These are phyloP conservation scores for Fraxinus quadrangulata DNA, from an alignment of 257 asterid genomes.

Conservation along the genomic window DNA sequence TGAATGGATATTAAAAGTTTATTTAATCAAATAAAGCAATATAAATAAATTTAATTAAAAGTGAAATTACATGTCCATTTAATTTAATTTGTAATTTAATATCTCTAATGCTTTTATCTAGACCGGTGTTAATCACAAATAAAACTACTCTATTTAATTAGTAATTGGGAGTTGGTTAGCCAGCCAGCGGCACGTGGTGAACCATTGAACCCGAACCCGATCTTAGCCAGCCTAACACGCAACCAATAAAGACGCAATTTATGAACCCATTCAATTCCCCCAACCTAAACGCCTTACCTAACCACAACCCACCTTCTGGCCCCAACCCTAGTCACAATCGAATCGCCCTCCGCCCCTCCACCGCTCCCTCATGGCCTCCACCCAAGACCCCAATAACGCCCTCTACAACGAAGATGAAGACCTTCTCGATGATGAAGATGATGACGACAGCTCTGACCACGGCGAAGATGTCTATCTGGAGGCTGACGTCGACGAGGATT, in stretches of 20 bases:
- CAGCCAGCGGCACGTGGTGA: slow-evolving; percentile 26
- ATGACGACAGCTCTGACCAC: slow-evolving; percentile 42
- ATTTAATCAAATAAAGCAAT: too few species aligned
- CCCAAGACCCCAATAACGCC: slow-evolving; percentile 26
- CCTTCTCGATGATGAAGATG: slow-evolving; percentile 51
- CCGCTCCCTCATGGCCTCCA: slow-evolving; percentile 30
- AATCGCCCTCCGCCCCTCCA: not conserved
- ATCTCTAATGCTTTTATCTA: too few species aligned
- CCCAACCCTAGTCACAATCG: not conserved
- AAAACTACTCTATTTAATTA: too few species aligned
- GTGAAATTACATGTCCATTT: too few species aligned
- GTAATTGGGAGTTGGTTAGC: not conserved
- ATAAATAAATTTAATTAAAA: too few species aligned
- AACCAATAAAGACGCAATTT: slow-evolving; percentile 13
- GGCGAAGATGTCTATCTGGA: slow-evolving; percentile 47
- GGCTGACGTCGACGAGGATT: slow-evolving; percentile 55
- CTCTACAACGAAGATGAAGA: slow-evolving; percentile 52
- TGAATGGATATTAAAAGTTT: too few species aligned
- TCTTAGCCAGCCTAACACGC: slow-evolving; percentile 1
- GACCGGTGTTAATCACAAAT: too few species aligned
- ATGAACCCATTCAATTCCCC: slow-evolving; percentile 10
- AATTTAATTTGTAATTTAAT: too few species aligned
- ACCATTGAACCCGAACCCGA: slow-evolving; percentile 21
- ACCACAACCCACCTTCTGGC: not conserved
- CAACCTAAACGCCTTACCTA: slow-evolving; percentile 23